These are phyloP conservation scores for Silene coronaria DNA, from an alignment of 179 eudicot genomes.

Conservation along the genomic window DNA sequence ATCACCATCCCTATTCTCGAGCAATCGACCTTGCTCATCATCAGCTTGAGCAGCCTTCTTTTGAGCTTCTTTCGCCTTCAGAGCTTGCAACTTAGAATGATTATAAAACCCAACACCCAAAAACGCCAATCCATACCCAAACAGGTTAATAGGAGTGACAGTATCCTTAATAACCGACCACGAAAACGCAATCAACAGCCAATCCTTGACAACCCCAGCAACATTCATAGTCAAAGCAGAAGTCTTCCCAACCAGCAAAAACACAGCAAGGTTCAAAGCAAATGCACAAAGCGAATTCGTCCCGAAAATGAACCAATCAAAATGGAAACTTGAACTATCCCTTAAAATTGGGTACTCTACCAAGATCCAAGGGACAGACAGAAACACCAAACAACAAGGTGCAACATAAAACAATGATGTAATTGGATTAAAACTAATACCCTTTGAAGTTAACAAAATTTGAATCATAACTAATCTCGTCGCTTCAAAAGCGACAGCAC, in stretches of 20 bases:
- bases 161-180: constrained; percentile 90
- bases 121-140: constrained; percentile 71
- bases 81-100: constrained; percentile 68
- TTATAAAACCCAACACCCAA: constrained; percentile 78
- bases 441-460: constrained; percentile 62
- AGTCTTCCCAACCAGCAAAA: constrained; percentile 74
- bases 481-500: constrained; percentile 78
- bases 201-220: constrained; percentile 86
- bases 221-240: constrained; percentile 91
- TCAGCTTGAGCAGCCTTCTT: constrained; percentile 49
- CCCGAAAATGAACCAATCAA: constrained; percentile 61
- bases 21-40: constrained; percentile 57
- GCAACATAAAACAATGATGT: constrained; percentile 77
- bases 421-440: constrained; percentile 63
- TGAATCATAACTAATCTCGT: constrained; percentile 67
- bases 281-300: constrained; percentile 76
- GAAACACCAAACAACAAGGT: constrained; percentile 66
- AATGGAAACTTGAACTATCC: constrained; percentile 52
- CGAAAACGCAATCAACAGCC: constrained; percentile 78
- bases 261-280: constrained; percentile 74
- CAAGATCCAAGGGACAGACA: constrained; percentile 61
- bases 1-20: constrained; percentile 52
- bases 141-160: constrained; percentile 59
- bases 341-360: constrained; percentile 62
- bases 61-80: constrained; percentile 77